Percentiles rank a stretch among this genome's conserved stretches.
phyloP scores from a whole-genome alignment of 768 basidiomycete genomes.

The Botryobasidium botryosum region DNA sequence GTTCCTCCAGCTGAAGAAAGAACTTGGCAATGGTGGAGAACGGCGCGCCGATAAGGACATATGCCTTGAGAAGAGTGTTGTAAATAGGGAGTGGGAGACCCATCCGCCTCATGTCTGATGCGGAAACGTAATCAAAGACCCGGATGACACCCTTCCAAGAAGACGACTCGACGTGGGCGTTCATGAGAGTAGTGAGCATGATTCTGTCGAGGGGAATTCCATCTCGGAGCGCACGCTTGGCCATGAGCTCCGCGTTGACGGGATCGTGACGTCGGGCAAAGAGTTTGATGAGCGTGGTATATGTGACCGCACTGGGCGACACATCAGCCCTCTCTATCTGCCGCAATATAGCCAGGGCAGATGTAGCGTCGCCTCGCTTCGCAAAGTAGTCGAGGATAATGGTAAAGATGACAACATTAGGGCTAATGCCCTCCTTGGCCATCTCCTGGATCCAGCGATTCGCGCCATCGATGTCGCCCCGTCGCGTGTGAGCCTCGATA shows the following conservation, averaged over 20 bases:
- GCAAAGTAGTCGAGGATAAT: constrained; percentile 44
- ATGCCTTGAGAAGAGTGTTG: constrained; percentile 71
- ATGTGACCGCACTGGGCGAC: constrained; percentile 33
- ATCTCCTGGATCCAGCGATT: constrained; percentile 38
- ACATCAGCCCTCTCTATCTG: constrained; percentile 42
- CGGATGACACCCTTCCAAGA: constrained; percentile 62
- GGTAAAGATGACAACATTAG: constrained; percentile 41
- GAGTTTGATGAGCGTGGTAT: constrained; percentile 49
- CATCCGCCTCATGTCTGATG: constrained; percentile 16
- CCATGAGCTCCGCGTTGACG: constrained; percentile 46
- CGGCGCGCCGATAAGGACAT: constrained; percentile 65
- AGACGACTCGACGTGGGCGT: constrained; percentile 65
- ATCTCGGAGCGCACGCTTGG: constrained; percentile 42
- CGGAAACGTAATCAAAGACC: constrained; percentile 50
- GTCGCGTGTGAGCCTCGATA: constrained; percentile 35
- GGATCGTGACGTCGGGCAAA: constrained; percentile 47
- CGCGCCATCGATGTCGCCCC: constrained; percentile 31
- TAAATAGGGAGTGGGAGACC: constrained; percentile 36
- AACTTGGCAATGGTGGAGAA: constrained; percentile 42
- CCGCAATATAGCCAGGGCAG: constrained; percentile 32
- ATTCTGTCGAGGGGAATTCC: constrained; percentile 43
- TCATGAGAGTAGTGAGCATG: constrained; percentile 60
- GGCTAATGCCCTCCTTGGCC: constrained; percentile 30
- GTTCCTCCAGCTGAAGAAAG: constrained; percentile 34
- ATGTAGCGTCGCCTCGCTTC: constrained; percentile 34